phyloP scores from a whole-genome alignment of 208 protist species.

The Lotmaria passim region DNA sequence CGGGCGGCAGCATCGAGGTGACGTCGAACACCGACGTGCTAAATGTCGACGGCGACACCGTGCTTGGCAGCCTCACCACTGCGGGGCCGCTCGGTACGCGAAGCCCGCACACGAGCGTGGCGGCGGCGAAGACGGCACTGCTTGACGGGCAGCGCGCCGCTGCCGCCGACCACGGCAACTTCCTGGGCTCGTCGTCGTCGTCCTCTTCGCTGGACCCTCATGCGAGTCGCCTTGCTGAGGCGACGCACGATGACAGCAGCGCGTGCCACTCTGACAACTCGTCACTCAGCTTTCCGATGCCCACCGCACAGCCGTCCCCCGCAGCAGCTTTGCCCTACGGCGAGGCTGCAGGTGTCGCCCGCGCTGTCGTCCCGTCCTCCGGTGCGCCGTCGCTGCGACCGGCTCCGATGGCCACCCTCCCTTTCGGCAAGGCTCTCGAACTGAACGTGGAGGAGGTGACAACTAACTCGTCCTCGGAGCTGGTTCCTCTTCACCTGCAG shows the following conservation, averaged over 20 bases:
- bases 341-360: slow-evolving; percentile 15
- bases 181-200: neutral
- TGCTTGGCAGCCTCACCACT: slow-evolving; percentile 54
- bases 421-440: slow-evolving; percentile 79
- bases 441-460: slow-evolving; percentile 75
- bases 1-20: slow-evolving; percentile 71
- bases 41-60: slow-evolving; percentile 30
- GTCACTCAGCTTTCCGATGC: neutral
- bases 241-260: neutral
- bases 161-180: neutral
- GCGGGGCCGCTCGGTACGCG: slow-evolving; percentile 67
- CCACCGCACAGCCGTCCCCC: neutral
- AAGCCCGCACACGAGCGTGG: slow-evolving; percentile 29
- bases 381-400: neutral
- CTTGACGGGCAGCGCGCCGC: slow-evolving; percentile 8
- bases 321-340: slow-evolving; percentile 23
- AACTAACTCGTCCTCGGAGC: slow-evolving; percentile 50
- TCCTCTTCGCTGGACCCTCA: neutral
- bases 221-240: neutral
- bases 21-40: slow-evolving; percentile 52
- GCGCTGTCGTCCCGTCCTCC: slow-evolving; percentile 13
- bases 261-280: neutral
- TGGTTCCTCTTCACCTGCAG: slow-evolving; percentile 77
- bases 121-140: slow-evolving; percentile 9
- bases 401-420: slow-evolving; percentile 48